A percentile compares a stretch with the other conserved stretches of the same genome.
Evolutionary conservation across 75 land plant genomes (phyloP).

Genomic region (Larix kaempferi): DNA sequence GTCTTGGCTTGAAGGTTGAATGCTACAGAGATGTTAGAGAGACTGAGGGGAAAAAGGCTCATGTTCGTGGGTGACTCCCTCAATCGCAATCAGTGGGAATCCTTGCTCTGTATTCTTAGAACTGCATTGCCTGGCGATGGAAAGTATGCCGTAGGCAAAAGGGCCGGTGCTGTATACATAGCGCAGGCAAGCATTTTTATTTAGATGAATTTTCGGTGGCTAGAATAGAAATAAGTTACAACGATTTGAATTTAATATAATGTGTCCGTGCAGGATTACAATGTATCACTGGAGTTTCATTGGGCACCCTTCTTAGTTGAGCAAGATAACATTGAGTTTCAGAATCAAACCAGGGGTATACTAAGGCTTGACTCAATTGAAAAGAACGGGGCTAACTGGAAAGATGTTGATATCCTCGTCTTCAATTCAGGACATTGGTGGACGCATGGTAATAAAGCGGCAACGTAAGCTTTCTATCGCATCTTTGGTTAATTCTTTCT

Average conservation of each 20-base stretch:
- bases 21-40: slow-evolving; percentile 34
- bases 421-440: slow-evolving; percentile 55
- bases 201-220: not conserved
- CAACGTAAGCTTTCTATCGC: not conserved
- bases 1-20: slow-evolving; percentile 16
- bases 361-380: slow-evolving; percentile 31
- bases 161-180: not conserved
- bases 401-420: slow-evolving; percentile 29
- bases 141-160: not conserved
- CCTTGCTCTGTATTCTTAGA: slow-evolving; percentile 37
- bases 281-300: slow-evolving; percentile 41
- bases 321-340: slow-evolving; percentile 19
- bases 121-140: slow-evolving; percentile 12
- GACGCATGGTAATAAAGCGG: slow-evolving; percentile 27
- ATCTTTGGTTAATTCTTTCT: too few relatives aligned
- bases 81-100: slow-evolving; percentile 47
- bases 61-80: slow-evolving; percentile 42
- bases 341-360: slow-evolving; percentile 7
- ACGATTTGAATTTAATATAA: not conserved
- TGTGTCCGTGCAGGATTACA: slow-evolving; percentile 29
- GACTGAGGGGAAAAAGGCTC: slow-evolving; percentile 24
- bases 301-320: slow-evolving; percentile 49
- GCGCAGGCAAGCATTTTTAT: not conserved
- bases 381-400: slow-evolving; percentile 23
- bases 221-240: slow-evolving; percentile 4